These are phyloP conservation scores for Backusella psychrophila DNA, from an alignment of 192 early-diverging fungal species.

Conservation along the genomic window DNA sequence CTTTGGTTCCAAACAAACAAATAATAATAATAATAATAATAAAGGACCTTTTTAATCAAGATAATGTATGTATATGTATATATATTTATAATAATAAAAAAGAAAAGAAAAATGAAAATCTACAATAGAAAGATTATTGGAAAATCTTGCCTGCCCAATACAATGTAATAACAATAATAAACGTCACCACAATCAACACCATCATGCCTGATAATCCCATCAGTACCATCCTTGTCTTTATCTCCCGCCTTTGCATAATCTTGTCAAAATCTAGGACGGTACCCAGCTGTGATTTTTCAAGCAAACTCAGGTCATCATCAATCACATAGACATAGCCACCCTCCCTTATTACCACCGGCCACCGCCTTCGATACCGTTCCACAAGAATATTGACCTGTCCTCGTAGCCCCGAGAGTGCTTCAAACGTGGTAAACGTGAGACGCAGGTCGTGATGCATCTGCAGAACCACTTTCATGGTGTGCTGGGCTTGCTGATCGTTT, in stretches of 20 bases:
- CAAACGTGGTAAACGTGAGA: neutral
- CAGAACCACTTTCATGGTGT: neutral
- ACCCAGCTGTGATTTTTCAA: neutral
- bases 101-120: neutral
- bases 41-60: too few species aligned
- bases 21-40: too few species aligned
- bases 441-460: neutral
- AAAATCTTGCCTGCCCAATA: neutral
- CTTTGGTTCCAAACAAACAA: too few species aligned
- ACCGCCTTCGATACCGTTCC: neutral
- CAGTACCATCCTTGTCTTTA: neutral
- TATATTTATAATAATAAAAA: neutral
- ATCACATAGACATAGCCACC: neutral
- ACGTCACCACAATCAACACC: neutral
- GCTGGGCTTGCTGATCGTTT: neutral
- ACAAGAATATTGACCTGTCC: neutral
- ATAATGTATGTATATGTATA: too few species aligned
- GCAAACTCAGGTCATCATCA: neutral
- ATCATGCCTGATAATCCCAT: neutral
- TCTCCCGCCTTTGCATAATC: neutral
- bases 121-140: neutral
- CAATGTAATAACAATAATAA: neutral
- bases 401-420: neutral
- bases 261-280: neutral
- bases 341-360: neutral